phyloP scores from a whole-genome alignment of 257 asterid genomes.

The Agastache rugosa region DNA sequence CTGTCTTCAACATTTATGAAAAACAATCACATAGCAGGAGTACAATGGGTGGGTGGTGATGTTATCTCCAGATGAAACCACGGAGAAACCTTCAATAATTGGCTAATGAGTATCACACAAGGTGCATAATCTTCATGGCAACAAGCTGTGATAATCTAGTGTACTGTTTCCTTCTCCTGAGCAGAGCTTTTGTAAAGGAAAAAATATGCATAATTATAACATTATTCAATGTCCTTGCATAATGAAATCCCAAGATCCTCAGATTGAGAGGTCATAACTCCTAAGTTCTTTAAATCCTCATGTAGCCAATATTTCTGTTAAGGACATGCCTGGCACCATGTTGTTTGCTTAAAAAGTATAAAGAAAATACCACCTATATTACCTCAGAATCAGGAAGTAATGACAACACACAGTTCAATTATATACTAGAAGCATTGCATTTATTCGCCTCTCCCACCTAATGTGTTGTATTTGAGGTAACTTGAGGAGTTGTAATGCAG shows the following conservation, averaged over 20 bases:
- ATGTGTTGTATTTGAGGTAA: background rate
- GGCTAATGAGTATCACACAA: conserved; percentile 21
- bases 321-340: background rate
- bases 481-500: conserved; percentile 17
- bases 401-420: background rate
- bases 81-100: background rate
- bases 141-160: conserved; percentile 14
- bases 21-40: conserved; percentile 25
- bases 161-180: conserved; percentile 16
- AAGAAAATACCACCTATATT: conserved; percentile 5
- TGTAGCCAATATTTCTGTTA: conserved; percentile 9
- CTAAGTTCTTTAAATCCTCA: background rate
- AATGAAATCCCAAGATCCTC: conserved; percentile 4
- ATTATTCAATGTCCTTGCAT: background rate
- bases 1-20: conserved; percentile 13
- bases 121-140: conserved; percentile 17
- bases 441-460: conserved; percentile 8
- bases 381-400: background rate
- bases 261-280: conserved; percentile 11
- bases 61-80: conserved; percentile 11
- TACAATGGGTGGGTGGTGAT: conserved; percentile 10
- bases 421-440: conserved; percentile 11
- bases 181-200: conserved; percentile 10
- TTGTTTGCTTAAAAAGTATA: conserved; percentile 16
- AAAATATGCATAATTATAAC: background rate